Conservation (phyloP, 208 protist species). For the Leptomonas pyrrhocoris region DNA sequence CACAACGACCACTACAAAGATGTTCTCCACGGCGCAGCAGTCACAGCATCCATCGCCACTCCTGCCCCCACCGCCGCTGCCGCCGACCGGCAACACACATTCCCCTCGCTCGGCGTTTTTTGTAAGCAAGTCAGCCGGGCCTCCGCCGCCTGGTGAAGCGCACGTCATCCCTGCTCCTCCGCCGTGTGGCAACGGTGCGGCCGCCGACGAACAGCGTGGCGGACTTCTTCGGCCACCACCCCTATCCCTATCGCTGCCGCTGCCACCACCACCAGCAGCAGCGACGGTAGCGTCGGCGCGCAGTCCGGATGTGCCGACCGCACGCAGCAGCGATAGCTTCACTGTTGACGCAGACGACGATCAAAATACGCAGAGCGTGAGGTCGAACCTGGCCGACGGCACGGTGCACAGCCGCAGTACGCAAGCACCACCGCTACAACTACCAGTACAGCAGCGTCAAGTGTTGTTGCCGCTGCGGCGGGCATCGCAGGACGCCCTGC, state of each 20-base stretch:
- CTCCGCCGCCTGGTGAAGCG: neutral
- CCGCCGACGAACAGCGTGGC: neutral
- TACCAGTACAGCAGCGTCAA: neutral
- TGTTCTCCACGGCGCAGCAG: neutral
- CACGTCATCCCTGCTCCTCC: neutral
- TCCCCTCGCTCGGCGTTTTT: neutral
- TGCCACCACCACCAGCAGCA: neutral
- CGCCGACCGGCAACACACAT: neutral
- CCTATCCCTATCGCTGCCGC: neutral
- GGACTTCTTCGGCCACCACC: neutral
- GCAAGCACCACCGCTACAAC: neutral
- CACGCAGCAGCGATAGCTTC: neutral
- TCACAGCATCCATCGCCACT: neutral
- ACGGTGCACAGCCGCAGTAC: neutral
- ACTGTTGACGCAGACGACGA: neutral
- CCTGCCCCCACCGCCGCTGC: neutral
- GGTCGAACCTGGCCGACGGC: neutral
- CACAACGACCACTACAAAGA: neutral
- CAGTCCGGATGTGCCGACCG: neutral
- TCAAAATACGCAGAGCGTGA: neutral
- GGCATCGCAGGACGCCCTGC: neutral
- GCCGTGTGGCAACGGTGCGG: neutral
- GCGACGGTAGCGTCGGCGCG: neutral
- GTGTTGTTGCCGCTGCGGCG: neutral
- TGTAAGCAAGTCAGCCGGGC: neutral